Percentiles rank a stretch among this genome's conserved stretches.
These are phyloP conservation scores for Emmonsiellopsis sp. DNA, from an alignment of 2,329 filamentous ascomycete genomes.

Conservation along the genomic window DNA sequence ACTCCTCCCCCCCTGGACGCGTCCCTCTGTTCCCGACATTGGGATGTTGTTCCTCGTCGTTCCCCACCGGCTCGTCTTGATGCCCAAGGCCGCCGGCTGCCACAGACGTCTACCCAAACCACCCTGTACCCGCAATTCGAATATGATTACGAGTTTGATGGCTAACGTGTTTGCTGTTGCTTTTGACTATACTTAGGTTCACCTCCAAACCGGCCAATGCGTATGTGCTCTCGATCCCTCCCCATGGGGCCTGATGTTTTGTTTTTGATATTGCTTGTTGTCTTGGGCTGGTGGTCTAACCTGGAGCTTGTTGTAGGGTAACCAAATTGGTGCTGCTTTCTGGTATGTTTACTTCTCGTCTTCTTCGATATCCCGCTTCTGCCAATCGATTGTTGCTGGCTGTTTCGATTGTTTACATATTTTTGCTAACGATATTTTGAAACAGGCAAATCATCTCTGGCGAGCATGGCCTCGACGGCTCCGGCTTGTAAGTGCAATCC, in stretches of 20 bases:
- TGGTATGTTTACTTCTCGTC: conserved; percentile 51
- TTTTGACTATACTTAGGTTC: conserved; percentile 60
- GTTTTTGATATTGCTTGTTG: background rate
- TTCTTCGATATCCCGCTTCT: background rate
- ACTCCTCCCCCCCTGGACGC: conserved; percentile 21
- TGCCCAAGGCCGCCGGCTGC: background rate
- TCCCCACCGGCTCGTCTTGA: background rate
- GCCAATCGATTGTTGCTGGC: background rate
- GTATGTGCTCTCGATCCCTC: conserved; percentile 48
- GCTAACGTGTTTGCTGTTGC: conserved; percentile 26
- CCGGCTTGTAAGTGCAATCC: conserved; percentile 69
- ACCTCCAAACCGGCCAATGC: conserved; percentile 99
- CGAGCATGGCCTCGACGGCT: conserved; percentile 94
- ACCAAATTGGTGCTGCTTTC: conserved; percentile 99
- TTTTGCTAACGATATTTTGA: conserved; percentile 29
- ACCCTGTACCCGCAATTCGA: conserved; percentile 14
- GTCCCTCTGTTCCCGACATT: conserved; percentile 14
- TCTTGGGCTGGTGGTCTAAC: conserved; percentile 21
- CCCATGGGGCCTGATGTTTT: conserved; percentile 1
- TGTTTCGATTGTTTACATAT: conserved; percentile 5
- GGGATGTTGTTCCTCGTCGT: background rate
- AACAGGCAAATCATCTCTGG: conserved; percentile 69
- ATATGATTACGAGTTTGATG: conserved; percentile 1
- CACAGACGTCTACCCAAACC: conserved; percentile 3
- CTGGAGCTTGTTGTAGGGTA: conserved; percentile 57